Evolutionary conservation across 2,329 filamentous ascomycete species (phyloP), one percentile per base, ranked within the genome.

Genomic region (Dactylellina cionopaga): DNA sequence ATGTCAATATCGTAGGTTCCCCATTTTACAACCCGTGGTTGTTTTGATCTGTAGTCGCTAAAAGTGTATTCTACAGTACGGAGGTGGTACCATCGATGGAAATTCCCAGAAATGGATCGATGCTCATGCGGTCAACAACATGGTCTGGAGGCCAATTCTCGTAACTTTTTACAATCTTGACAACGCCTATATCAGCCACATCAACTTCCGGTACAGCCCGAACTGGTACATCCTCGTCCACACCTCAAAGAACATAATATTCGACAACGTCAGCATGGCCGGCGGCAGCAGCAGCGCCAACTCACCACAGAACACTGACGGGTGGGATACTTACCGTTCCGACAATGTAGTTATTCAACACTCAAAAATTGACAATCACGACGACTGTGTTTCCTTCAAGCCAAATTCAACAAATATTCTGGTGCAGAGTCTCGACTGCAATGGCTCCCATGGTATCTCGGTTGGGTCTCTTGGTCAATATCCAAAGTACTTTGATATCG

Each of bases 361-460:
- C 77, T 89, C 86, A 0, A 79, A 85, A 24, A 85, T 88, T 74
- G 83, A 86, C 78, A 90, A 90, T 75, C 87, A 86, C 33, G 88
- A 91, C 77, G 87, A 92, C 78, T 92, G 89, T 70, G 87, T 91
- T 10, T 88, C 88, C 0, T 91, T 91, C 83, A 91, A 91, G 80
- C 89, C 89, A 15, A 91, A 91, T 78, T 88, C 85, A 76, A 90
- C 88, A 43, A 84, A 90, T 74, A 85, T 91, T 5, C 79, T 91
- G 2, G 85, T 91, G 3, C 88, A 91, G 78, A 87, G 88, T 73
- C 80, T 91, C 2, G 80, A 82, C 69, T 91, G 89, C 80, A 89
- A 88, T 76, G 88, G 88, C 31, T 90, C 87, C 2, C 89, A 91
- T 76, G 89, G 89, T 37, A 90, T 91, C 75, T 88, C 85, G 7